Percentiles rank a stretch among this genome's conserved stretches.
Evolutionary conservation across 2,329 filamentous ascomycete genomes (phyloP).

Genomic region (Leptographium radiaticola): DNA sequence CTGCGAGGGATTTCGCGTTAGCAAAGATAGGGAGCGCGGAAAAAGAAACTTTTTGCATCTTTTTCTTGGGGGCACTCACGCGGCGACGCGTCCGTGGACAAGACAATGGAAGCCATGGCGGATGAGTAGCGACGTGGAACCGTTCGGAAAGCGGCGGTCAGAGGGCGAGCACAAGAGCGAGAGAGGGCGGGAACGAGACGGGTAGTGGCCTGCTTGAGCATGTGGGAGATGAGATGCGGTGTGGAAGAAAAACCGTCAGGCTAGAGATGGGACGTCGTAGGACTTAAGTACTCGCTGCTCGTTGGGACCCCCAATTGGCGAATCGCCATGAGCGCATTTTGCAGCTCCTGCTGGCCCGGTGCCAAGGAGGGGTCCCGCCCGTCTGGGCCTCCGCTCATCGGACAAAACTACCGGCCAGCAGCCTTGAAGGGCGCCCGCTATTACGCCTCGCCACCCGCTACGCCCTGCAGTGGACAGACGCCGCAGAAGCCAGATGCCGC

Average conservation of each 20-base stretch:
- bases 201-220: slow-evolving; percentile 4
- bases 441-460: too few species aligned
- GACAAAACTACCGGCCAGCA: background rate
- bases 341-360: background rate
- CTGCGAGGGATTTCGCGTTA: slow-evolving; percentile 20
- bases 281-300: background rate
- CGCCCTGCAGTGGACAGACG: too few species aligned
- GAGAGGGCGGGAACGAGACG: slow-evolving; percentile 2
- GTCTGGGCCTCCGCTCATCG: background rate
- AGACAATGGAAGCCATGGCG: slow-evolving; percentile 33
- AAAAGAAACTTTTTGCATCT: background rate
- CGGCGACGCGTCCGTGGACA: slow-evolving; percentile 45
- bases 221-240: background rate
- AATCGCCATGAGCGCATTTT: background rate
- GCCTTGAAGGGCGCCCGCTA: too few species aligned
- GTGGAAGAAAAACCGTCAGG: background rate
- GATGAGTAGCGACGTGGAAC: slow-evolving; percentile 14
- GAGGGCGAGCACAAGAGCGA: background rate
- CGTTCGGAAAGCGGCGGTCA: background rate
- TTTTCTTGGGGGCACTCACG: slow-evolving; percentile 27
- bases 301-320: background rate
- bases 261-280: background rate
- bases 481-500: too few species aligned
- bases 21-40: background rate
- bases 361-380: too few species aligned